Percentiles rank a stretch among this genome's conserved stretches.
phyloP scores from a whole-genome alignment of 2,329 filamentous ascomycete genomes.

The Paecilomyces sp. region DNA sequence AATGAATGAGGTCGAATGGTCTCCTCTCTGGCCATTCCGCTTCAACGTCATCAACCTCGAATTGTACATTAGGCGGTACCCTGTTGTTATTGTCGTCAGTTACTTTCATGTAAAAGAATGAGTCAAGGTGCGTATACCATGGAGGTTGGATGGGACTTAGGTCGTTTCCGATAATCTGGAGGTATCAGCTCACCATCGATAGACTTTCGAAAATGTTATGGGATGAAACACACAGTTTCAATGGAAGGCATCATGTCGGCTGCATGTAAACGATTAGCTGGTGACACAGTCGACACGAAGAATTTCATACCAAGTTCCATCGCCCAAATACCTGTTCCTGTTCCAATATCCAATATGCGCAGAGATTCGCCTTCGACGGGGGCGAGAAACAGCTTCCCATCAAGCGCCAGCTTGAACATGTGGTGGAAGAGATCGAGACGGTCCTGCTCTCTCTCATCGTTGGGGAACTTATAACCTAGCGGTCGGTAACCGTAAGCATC shows the following conservation, averaged over 20 bases:
- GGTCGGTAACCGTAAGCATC: not conserved
- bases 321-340: not conserved
- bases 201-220: not conserved
- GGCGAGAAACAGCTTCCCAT: slow-evolving; percentile 3
- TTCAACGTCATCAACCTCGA: slow-evolving; percentile 11
- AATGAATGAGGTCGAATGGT: slow-evolving; percentile 12
- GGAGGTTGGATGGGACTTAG: not conserved
- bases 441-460: slow-evolving; percentile 9
- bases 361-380: not conserved
- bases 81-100: not conserved
- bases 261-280: not conserved
- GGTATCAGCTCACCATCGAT: not conserved
- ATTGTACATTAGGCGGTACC: slow-evolving; percentile 12
- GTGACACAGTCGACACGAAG: not conserved
- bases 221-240: not conserved
- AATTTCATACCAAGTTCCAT: not conserved
- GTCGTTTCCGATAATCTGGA: not conserved
- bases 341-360: not conserved
- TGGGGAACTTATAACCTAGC: slow-evolving; percentile 7
- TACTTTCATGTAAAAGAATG: not conserved
- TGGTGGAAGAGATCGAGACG: slow-evolving; percentile 9
- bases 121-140: not conserved
- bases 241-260: not conserved
- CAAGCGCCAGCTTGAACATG: slow-evolving; percentile 9
- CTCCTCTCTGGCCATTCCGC: slow-evolving; percentile 8